Conservation (phyloP, 306 rosid genomes). For the Sechiopsis laciniata region DNA sequence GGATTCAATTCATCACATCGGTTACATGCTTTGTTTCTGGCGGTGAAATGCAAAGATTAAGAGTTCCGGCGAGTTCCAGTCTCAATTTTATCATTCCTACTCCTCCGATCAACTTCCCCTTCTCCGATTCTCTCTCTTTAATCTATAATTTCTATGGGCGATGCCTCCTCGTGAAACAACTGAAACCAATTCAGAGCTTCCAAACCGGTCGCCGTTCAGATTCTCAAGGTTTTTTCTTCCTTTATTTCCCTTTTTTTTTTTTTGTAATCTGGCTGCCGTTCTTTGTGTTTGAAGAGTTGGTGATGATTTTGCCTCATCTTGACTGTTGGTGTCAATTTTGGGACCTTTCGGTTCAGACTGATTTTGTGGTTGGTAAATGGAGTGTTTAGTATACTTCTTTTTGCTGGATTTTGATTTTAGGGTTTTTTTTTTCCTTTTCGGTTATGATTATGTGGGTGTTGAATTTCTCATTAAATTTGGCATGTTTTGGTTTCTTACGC, state of each 20-base stretch:
- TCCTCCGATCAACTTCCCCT: too few relatives aligned
- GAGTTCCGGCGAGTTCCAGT: too few relatives aligned
- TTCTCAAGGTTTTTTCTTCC: constrained; percentile 67
- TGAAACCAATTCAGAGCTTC: constrained; percentile 64
- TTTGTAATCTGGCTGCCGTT: not conserved
- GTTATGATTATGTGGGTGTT: constrained; percentile 1
- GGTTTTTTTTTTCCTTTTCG: not conserved
- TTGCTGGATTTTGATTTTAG: not conserved
- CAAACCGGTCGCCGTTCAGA: constrained; percentile 53
- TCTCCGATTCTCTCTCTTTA: constrained; percentile 16
- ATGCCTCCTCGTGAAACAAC: constrained; percentile 68
- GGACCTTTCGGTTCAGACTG: constrained; percentile 15
- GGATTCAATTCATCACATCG: too few relatives aligned
- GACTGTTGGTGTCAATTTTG: not conserved
- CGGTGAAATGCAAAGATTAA: too few relatives aligned
- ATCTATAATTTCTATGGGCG: constrained; percentile 69
- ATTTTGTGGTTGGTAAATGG: constrained; percentile 13
- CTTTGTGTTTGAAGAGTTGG: too few relatives aligned
- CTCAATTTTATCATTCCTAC: not conserved
- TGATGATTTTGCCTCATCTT: not conserved
- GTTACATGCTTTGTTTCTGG: too few relatives aligned
- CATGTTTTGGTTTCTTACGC: not conserved
- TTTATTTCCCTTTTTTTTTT: not conserved
- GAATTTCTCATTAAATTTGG: constrained; percentile 9
- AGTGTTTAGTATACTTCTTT: not conserved